Conservation (phyloP, 352 stramenopile species). For the Phytopythium mirpurense region DNA sequence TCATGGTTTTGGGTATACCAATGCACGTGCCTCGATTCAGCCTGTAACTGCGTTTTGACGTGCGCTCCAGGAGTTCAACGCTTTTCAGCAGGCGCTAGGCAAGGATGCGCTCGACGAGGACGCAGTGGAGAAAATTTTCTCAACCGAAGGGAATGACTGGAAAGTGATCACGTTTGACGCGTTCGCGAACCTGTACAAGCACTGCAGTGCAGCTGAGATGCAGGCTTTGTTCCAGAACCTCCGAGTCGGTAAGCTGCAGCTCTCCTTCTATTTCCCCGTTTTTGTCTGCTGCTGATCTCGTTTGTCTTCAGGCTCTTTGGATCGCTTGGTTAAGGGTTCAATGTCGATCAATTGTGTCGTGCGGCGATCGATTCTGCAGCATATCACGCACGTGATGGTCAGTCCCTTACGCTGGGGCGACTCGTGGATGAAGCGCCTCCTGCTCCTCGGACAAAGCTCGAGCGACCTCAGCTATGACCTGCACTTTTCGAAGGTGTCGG, state of each 20-base stretch:
- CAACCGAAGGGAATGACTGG: constrained; percentile 7
- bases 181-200: constrained; percentile 36
- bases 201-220: constrained; percentile 30
- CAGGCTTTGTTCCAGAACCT: constrained; percentile 25
- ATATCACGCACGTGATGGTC: constrained; percentile 19
- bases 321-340: constrained; percentile 25
- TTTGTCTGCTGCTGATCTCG: neutral
- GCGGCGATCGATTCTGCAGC: constrained; percentile 15
- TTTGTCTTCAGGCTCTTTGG: constrained; percentile 27
- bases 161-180: constrained; percentile 21
- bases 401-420: constrained; percentile 35
- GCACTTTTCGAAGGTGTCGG: constrained; percentile 19
- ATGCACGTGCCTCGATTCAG: neutral
- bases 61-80: constrained; percentile 44
- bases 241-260: constrained; percentile 26
- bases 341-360: constrained; percentile 21
- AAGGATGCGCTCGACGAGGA: constrained; percentile 33
- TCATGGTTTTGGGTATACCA: neutral
- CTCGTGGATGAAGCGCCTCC: constrained; percentile 21
- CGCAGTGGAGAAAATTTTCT: constrained; percentile 35
- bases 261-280: neutral
- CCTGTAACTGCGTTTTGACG: too few species aligned
- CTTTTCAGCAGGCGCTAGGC: constrained; percentile 42
- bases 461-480: constrained; percentile 38
- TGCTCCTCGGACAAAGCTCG: constrained; percentile 24